Percentiles rank a stretch among this genome's conserved stretches.
These are phyloP conservation scores for Aphanomyces astaci DNA, from an alignment of 352 stramenopile species.

Conservation along the genomic window DNA sequence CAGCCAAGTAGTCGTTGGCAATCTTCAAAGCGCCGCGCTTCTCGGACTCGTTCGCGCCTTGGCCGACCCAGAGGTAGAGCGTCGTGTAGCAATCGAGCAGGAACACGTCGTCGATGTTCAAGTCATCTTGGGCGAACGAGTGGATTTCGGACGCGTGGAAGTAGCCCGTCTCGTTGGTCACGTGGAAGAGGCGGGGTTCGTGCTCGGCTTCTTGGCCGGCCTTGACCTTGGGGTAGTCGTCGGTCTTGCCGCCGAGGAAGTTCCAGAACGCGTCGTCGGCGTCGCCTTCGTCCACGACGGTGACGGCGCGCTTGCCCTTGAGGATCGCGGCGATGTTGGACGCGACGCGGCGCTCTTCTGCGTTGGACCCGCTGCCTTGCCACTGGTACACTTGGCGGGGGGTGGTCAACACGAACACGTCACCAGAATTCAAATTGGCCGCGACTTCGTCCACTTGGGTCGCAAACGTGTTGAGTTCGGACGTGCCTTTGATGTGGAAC, in stretches of 20 bases:
- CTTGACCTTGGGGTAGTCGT: conserved; percentile 65
- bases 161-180: conserved; percentile 81
- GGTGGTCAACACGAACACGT: conserved; percentile 81
- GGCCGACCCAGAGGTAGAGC: conserved; percentile 88
- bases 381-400: conserved; percentile 66
- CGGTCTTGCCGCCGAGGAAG: conserved; percentile 70
- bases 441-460: conserved; percentile 73
- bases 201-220: conserved; percentile 55
- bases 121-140: conserved; percentile 85
- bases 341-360: conserved; percentile 51
- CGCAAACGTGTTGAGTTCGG: conserved; percentile 75
- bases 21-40: conserved; percentile 56
- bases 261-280: conserved; percentile 77
- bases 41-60: conserved; percentile 60
- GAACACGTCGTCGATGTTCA: conserved; percentile 88
- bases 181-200: conserved; percentile 84
- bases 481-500: conserved; percentile 88
- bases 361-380: conserved; percentile 57
- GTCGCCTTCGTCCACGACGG: conserved; percentile 45
- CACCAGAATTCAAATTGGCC: conserved; percentile 79
- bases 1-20: conserved; percentile 61
- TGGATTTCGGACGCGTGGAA: conserved; percentile 82
- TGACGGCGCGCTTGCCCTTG: conserved; percentile 44
- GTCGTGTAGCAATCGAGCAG: conserved; percentile 85
- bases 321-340: conserved; percentile 51